Percentiles rank a stretch among this genome's conserved stretches.
Evolutionary conservation across 148 eudicot species (phyloP).

Genomic region (Spergularia marina): DNA sequence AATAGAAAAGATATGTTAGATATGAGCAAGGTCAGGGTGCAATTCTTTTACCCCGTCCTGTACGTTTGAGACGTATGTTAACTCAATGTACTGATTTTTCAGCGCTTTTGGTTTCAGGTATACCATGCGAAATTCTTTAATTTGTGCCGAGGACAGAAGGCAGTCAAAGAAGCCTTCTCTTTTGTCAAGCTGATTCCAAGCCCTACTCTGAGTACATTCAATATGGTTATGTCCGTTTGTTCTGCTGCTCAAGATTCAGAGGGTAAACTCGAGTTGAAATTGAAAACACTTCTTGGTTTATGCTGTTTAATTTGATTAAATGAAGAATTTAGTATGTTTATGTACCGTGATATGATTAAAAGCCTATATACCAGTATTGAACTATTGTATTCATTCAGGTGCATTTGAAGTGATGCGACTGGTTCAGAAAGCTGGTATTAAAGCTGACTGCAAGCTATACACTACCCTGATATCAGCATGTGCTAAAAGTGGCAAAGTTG

Average conservation of each 20-base stretch:
- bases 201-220: constrained; percentile 92
- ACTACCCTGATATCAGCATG: constrained; percentile 92
- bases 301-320: neutral
- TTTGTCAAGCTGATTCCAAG: constrained; percentile 76
- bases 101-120: constrained; percentile 49
- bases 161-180: constrained; percentile 81
- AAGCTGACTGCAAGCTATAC: constrained; percentile 91
- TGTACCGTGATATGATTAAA: neutral
- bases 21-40: constrained; percentile 68
- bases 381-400: constrained; percentile 43
- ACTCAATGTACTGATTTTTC: constrained; percentile 19
- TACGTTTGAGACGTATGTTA: neutral
- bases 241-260: constrained; percentile 78
- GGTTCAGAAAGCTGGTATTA: constrained; percentile 65
- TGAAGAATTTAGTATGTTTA: neutral
- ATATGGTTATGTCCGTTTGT: constrained; percentile 97
- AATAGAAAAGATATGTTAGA: constrained; percentile 62
- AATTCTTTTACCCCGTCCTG: neutral
- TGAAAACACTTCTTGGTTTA: neutral
- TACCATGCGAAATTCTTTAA: constrained; percentile 73
- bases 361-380: neutral
- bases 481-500: constrained; percentile 95
- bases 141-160: constrained; percentile 72
- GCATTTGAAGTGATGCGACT: constrained; percentile 69
- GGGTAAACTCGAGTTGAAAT: constrained; percentile 39